phyloP scores from a whole-genome alignment of 306 rosid genomes.

The Rosa chinensis region DNA sequence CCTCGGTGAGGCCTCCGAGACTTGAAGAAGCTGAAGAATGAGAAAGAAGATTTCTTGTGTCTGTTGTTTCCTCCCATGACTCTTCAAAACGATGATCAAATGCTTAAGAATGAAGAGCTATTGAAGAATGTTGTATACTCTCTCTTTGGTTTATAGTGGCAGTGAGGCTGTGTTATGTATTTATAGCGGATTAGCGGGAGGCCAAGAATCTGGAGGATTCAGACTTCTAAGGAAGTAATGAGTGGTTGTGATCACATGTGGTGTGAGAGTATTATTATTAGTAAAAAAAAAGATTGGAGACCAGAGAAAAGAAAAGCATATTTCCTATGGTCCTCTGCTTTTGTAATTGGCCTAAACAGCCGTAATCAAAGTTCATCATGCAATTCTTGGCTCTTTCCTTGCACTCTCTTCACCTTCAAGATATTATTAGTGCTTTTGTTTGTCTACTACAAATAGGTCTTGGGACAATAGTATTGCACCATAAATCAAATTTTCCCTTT shows the following conservation, averaged over 20 bases:
- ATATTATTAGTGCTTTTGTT: not conserved
- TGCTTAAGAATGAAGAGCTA: conserved; percentile 2
- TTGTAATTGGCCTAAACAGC: conserved; percentile 30
- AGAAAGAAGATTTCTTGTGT: conserved; percentile 62
- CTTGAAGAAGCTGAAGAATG: conserved; percentile 63
- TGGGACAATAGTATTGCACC: conserved; percentile 2
- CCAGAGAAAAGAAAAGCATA: conserved; percentile 19
- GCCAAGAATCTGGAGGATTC: conserved; percentile 47
- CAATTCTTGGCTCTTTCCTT: not conserved
- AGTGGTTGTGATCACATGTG: conserved; percentile 25
- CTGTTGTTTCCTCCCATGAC: conserved; percentile 57
- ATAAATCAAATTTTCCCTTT: not conserved
- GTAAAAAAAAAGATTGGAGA: not conserved
- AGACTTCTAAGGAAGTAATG: conserved; percentile 21
- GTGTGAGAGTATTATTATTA: not conserved
- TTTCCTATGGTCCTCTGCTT: conserved; percentile 43
- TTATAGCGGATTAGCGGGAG: conserved; percentile 43
- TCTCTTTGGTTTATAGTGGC: conserved; percentile 25
- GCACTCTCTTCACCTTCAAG: conserved; percentile 14
- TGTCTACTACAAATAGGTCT: not conserved
- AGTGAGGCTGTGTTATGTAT: conserved; percentile 28
- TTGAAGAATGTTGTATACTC: conserved; percentile 20
- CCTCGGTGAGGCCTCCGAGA: conserved; percentile 31
- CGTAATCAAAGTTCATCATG: not conserved
- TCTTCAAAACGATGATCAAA: not conserved